Evolutionary conservation across 176 grass and related monocot genomes (phyloP).

Genomic region (Echinochloa phyllopogon): DNA sequence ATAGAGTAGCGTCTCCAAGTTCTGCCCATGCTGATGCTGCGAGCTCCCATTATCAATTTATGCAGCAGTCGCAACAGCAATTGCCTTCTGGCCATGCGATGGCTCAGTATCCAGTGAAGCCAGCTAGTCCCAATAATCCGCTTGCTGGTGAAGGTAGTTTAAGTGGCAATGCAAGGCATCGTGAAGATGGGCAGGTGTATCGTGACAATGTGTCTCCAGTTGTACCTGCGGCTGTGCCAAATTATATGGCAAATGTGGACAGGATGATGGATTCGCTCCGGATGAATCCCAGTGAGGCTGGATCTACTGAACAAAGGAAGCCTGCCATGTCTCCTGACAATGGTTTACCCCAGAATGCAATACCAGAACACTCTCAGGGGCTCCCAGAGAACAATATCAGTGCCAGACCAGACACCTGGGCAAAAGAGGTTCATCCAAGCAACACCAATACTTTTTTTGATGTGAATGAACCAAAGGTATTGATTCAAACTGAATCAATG

Average conservation of each 20-base stretch:
- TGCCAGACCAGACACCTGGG: conserved; percentile 30
- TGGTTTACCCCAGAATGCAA: conserved; percentile 54
- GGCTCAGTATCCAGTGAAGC: conserved; percentile 51
- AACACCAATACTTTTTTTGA: conserved; percentile 59
- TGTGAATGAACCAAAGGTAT: conserved; percentile 60
- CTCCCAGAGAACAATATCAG: conserved; percentile 33
- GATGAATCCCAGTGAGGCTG: conserved; percentile 43
- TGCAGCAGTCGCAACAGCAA: conserved; percentile 34
- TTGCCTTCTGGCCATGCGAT: conserved; percentile 45
- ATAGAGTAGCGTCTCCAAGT: conserved; percentile 50
- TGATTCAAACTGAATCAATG: conserved; percentile 48
- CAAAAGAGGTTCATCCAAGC: conserved; percentile 44
- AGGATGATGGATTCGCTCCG: conserved; percentile 63
- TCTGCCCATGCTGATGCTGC: conserved; percentile 39
- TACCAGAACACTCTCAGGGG: conserved; percentile 38
- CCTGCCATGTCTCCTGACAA: conserved; percentile 39
- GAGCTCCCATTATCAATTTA: conserved; percentile 38
- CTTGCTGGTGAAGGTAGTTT: conserved; percentile 59
- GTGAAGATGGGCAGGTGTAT: conserved; percentile 49
- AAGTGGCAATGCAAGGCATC: conserved; percentile 53
- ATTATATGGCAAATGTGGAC: conserved; percentile 59
- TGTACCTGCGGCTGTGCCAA: conserved; percentile 48
- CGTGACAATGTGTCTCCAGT: conserved; percentile 41
- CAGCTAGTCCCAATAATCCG: conserved; percentile 30
- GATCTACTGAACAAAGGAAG: conserved; percentile 53